These are phyloP conservation scores for Colletotrichum ledebouriae DNA, from an alignment of 2,329 filamentous ascomycete species.

Conservation along the genomic window DNA sequence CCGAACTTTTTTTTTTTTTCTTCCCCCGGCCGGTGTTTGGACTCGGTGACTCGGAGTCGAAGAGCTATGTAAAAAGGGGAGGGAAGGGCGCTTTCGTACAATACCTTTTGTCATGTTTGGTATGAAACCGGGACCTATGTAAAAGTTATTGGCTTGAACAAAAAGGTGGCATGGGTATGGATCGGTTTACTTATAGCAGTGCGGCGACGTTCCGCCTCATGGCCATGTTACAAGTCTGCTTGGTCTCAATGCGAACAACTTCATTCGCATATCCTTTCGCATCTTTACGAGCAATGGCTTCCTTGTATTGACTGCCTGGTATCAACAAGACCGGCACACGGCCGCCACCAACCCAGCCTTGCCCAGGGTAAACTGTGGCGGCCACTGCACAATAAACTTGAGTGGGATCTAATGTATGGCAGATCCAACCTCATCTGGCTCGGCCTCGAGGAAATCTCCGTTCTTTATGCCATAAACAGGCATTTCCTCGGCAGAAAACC, in stretches of 20 bases:
- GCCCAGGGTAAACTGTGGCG: too few relatives aligned
- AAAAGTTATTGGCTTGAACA: conserved; percentile 17
- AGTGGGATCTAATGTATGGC: neutral
- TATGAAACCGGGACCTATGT: conserved; percentile 4
- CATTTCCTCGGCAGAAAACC: neutral
- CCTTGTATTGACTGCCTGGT: neutral
- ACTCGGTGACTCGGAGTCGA: conserved; percentile 17
- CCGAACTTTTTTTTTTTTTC: neutral
- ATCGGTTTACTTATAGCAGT: conserved; percentile 6
- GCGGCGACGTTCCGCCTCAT: conserved; percentile 15
- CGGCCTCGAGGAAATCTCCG: neutral
- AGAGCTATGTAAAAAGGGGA: conserved; percentile 8
- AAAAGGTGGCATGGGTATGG: neutral
- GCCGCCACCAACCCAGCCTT: too few relatives aligned
- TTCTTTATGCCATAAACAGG: neutral
- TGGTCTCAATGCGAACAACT: conserved; percentile 12
- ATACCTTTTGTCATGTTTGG: conserved; percentile 11
- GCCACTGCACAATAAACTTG: too few relatives aligned
- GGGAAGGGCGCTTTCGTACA: neutral
- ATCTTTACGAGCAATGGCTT: too few relatives aligned
- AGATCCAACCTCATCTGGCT: neutral
- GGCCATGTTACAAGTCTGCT: conserved; percentile 14
- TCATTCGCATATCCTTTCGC: neutral
- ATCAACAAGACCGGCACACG: too few relatives aligned
- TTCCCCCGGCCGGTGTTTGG: neutral